phyloP scores from a whole-genome alignment of 176 grass and related monocot species.

The Secale cereale region DNA sequence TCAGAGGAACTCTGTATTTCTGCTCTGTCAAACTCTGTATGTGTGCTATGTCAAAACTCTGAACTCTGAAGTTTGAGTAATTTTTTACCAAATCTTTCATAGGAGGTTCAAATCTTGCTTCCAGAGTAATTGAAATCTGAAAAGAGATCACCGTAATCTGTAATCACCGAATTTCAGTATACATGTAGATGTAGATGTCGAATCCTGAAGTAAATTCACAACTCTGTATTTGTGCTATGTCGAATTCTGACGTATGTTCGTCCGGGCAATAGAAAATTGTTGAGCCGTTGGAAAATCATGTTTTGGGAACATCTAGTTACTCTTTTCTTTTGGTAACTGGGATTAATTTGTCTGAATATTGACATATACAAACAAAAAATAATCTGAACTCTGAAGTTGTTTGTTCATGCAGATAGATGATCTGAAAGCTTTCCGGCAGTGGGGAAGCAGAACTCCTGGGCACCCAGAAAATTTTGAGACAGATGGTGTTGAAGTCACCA shows the following conservation, averaged over 20 bases:
- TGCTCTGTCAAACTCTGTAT: background rate
- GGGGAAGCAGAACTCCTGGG: constrained; percentile 87
- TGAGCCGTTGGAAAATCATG: background rate
- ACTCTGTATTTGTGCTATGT: background rate
- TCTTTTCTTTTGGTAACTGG: background rate
- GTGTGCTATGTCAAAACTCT: background rate
- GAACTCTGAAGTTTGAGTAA: too few relatives aligned
- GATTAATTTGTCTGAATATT: too few relatives aligned
- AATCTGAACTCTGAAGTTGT: background rate
- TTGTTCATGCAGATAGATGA: constrained; percentile 61
- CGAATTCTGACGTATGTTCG: background rate
- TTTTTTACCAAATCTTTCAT: too few relatives aligned
- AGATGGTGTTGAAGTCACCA: constrained; percentile 85
- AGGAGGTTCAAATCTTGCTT: too few relatives aligned
- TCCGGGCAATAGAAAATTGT: background rate
- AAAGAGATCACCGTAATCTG: too few relatives aligned
- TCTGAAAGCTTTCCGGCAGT: constrained; percentile 75
- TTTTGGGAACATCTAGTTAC: background rate
- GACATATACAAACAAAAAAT: too few relatives aligned
- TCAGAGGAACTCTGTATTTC: background rate
- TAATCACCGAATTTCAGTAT: too few relatives aligned
- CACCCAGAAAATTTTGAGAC: constrained; percentile 98
- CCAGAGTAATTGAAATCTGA: too few relatives aligned
- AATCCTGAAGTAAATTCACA: background rate
- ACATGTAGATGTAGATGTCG: too few relatives aligned